Evolutionary conservation across 1,139 yeast species (phyloP).

Genomic region (Lipomyces yarrowii): DNA sequence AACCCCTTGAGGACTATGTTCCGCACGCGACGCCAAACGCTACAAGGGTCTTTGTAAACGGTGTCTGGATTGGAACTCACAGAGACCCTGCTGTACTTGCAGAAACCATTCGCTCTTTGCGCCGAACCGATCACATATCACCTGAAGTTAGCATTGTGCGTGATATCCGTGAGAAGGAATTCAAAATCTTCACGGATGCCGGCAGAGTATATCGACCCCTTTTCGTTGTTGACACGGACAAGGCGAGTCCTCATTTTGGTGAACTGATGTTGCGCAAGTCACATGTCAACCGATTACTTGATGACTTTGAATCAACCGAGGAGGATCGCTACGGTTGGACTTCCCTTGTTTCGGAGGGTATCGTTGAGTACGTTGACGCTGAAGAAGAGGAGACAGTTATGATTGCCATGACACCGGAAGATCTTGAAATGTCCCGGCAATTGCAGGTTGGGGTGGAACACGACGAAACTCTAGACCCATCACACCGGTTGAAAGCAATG

Average conservation of each 20-base stretch:
- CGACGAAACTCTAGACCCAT: slow-evolving; percentile 66
- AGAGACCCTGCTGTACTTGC: slow-evolving; percentile 91
- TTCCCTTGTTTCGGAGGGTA: slow-evolving; percentile 78
- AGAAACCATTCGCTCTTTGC: slow-evolving; percentile 84
- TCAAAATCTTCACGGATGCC: slow-evolving; percentile 95
- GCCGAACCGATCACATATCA: slow-evolving; percentile 94
- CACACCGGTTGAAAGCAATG: slow-evolving; percentile 81
- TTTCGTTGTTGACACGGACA: slow-evolving; percentile 84
- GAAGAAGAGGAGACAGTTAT: slow-evolving; percentile 97
- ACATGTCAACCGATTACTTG: slow-evolving; percentile 71
- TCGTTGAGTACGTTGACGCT: slow-evolving; percentile 93
- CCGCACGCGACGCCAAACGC: slow-evolving; percentile 92
- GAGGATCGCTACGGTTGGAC: slow-evolving; percentile 80
- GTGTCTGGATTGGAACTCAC: slow-evolving; percentile 99
- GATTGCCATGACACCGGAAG: slow-evolving; percentile 99
- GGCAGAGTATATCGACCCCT: slow-evolving; percentile 97
- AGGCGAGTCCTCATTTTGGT: slow-evolving; percentile 68
- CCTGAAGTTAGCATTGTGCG: slow-evolving; percentile 96
- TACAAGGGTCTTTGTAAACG: slow-evolving; percentile 93
- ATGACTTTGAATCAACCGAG: slow-evolving; percentile 51
- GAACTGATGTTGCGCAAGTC: slow-evolving; percentile 83
- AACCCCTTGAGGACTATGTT: slow-evolving; percentile 92
- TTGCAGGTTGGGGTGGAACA: slow-evolving; percentile 53
- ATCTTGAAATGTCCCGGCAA: slow-evolving; percentile 69
- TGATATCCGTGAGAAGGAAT: slow-evolving; percentile 94